Evolutionary conservation across 1,139 yeast species (phyloP).

Genomic region (Martiniozyma asiatica): DNA sequence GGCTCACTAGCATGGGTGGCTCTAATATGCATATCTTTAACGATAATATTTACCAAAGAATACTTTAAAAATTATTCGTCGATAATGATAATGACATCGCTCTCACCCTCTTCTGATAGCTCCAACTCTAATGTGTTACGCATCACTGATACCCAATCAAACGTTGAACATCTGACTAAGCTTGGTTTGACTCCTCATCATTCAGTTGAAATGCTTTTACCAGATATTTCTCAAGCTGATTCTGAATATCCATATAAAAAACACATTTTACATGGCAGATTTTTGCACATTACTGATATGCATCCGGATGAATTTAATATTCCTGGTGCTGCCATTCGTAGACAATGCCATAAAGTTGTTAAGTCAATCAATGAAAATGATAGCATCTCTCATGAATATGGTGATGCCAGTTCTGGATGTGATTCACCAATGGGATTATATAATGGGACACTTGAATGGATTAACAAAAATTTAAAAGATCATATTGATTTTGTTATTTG

Average conservation of each 20-base stretch:
- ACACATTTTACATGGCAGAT: slow-evolving; percentile 43
- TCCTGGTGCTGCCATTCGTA: slow-evolving; percentile 36
- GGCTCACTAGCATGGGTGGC: too few relatives aligned
- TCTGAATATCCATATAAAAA: slow-evolving; percentile 4
- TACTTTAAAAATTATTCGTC: too few relatives aligned
- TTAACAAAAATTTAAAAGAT: slow-evolving; percentile 48
- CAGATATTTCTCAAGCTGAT: slow-evolving; percentile 6
- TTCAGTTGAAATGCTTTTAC: slow-evolving; percentile 16
- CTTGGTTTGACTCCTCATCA: slow-evolving; percentile 28
- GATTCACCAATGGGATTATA: slow-evolving; percentile 54
- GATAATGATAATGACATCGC: too few relatives aligned
- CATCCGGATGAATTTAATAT: slow-evolving; percentile 73
- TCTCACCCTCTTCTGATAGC: too few relatives aligned
- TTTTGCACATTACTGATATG: slow-evolving; percentile 73
- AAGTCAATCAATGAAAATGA: slow-evolving; percentile 9
- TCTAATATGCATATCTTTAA: too few relatives aligned
- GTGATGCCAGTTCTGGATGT: slow-evolving; percentile 68
- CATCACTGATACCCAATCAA: slow-evolving; percentile 6
- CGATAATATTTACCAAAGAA: too few relatives aligned
- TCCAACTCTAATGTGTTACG: too few relatives aligned
- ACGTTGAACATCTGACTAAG: slow-evolving; percentile 7
- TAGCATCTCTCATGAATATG: slow-evolving; percentile 46
- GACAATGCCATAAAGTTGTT: slow-evolving; percentile 46
- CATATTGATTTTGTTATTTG: slow-evolving; percentile 76
- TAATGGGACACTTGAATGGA: slow-evolving; percentile 57